These are phyloP conservation scores for Meredithiella fracta DNA, from an alignment of 2,329 filamentous ascomycete genomes.

Conservation along the genomic window DNA sequence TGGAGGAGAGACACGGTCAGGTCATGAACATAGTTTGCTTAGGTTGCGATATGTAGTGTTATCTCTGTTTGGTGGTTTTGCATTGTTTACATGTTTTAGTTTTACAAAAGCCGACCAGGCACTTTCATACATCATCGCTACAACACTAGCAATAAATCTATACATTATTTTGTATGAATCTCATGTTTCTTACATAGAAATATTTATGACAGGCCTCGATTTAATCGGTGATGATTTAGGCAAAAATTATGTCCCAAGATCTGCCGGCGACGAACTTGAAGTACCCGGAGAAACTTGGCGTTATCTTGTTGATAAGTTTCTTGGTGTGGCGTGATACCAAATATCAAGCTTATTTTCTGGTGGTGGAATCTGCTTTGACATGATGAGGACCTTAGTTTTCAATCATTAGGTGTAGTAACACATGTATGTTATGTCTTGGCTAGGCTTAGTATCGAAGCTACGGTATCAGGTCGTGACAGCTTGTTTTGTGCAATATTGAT, in stretches of 20 bases:
- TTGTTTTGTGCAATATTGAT: background rate
- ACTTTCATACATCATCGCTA: background rate
- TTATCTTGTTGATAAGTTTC: background rate
- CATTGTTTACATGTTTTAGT: background rate
- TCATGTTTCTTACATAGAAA: background rate
- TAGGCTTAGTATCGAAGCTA: constrained; percentile 5
- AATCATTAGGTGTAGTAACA: background rate
- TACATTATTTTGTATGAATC: background rate
- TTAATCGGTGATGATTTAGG: too few relatives aligned
- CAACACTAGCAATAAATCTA: background rate
- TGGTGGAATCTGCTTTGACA: background rate
- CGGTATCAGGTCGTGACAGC: background rate
- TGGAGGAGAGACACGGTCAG: background rate
- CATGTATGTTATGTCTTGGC: constrained; percentile 11
- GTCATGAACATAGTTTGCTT: background rate
- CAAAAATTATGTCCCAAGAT: too few relatives aligned
- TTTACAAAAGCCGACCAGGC: constrained; percentile 9
- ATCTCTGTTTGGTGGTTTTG: background rate
- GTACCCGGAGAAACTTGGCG: background rate
- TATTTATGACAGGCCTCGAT: too few relatives aligned
- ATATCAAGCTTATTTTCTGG: background rate
- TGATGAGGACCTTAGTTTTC: too few relatives aligned
- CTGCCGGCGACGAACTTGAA: too few relatives aligned
- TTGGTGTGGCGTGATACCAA: background rate
- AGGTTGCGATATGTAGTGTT: background rate